These are phyloP conservation scores for Ceratocystis variospora DNA, from an alignment of 2,329 filamentous ascomycete species.

Conservation along the genomic window DNA sequence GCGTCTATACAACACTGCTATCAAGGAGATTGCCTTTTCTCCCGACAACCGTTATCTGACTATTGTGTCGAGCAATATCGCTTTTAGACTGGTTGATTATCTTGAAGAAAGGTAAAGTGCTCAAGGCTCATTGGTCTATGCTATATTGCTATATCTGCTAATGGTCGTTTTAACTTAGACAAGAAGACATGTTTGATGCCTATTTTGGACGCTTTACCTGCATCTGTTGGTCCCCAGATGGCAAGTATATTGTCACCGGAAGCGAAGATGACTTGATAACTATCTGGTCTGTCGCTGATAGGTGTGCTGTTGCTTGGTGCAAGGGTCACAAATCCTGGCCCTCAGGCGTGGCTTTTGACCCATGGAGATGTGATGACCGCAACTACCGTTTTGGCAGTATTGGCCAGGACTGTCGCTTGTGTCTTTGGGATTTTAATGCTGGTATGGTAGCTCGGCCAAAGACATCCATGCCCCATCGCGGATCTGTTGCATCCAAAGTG, in stretches of 20 bases:
- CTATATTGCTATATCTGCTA: not conserved
- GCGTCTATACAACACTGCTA: conserved; percentile 81
- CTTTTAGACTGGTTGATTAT: conserved; percentile 80
- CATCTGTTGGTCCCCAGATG: conserved; percentile 95
- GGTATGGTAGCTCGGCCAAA: conserved; percentile 91
- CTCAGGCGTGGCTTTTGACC: conserved; percentile 82
- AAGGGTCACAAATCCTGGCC: conserved; percentile 96
- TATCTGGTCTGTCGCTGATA: conserved; percentile 83
- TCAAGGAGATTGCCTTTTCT: conserved; percentile 85
- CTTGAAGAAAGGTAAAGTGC: conserved; percentile 63
- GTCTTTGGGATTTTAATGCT: conserved; percentile 95
- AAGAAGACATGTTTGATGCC: conserved; percentile 75
- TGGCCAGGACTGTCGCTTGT: conserved; percentile 77
- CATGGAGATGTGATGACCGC: conserved; percentile 88
- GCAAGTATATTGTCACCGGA: conserved; percentile 87
- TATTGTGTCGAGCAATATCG: conserved; percentile 82
- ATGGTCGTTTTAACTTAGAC: conserved; percentile 33
- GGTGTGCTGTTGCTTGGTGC: conserved; percentile 74
- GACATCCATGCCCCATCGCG: conserved; percentile 50
- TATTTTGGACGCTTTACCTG: conserved; percentile 91
- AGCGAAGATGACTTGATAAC: conserved; percentile 93
- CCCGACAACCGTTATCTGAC: conserved; percentile 79
- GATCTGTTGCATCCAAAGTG: conserved; percentile 34
- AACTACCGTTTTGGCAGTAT: conserved; percentile 95
- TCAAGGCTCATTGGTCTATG: not conserved